Conservation (phyloP, 139 green algal genomes). For the Volvox reticuliferus region DNA sequence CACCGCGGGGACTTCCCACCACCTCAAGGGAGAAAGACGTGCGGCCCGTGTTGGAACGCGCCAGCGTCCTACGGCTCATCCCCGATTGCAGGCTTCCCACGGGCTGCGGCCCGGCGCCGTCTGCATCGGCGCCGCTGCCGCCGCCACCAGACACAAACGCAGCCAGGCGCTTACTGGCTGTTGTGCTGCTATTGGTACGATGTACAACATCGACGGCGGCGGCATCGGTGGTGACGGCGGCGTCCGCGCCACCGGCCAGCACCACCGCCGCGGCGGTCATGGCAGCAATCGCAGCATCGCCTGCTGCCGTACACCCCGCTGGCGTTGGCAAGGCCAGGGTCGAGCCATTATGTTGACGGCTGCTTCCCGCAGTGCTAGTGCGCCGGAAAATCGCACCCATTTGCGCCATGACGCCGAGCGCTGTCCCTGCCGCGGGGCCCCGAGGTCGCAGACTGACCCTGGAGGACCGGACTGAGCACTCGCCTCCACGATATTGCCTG, state of each 20-base stretch:
- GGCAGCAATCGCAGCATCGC: not conserved
- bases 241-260: not conserved
- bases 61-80: not conserved
- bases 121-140: not conserved
- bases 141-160: conserved; percentile 6
- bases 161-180: not conserved
- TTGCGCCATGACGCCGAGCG: not conserved
- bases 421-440: not conserved
- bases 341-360: not conserved
- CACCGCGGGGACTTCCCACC: not conserved
- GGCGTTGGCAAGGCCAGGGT: not conserved
- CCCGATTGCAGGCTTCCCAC: not conserved
- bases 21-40: conserved; percentile 15
- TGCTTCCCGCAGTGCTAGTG: not conserved
- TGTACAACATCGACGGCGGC: not conserved
- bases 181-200: not conserved
- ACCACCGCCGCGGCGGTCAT: not conserved
- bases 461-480: no score
- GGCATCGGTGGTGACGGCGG: not conserved
- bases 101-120: not conserved
- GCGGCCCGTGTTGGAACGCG: not conserved
- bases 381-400: not conserved
- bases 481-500: not conserved
- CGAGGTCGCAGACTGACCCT: no score
- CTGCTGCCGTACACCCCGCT: not conserved